Evolutionary conservation across 2,329 filamentous ascomycete genomes (phyloP), one percentile per base, ranked within the genome.

Genomic region (Aspergillus fischeri): DNA sequence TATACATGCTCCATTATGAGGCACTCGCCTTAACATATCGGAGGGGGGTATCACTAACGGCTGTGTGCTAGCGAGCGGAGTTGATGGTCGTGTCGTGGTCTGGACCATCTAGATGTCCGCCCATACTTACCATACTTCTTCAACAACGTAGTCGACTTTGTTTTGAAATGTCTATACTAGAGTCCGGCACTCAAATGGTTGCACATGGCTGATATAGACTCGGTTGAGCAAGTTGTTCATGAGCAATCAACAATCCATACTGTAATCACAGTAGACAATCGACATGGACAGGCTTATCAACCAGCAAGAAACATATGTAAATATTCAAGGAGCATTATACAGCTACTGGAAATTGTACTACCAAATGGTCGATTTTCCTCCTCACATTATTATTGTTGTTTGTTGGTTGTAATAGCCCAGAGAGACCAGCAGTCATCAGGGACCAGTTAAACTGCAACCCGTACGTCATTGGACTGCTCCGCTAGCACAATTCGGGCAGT

Each of bases 41-140:
- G 14, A 60, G 29, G 17, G 6, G 11, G 14, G 14, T 17, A 14
- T 38, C 32, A 51, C 65, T 71, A 65, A 67, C 45, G 21, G 51
- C 59, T 45, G 32, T 5, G 24, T 58, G 66, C 60, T 68, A 92
- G 89, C 89, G 63, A 92, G 87, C 73, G 90, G 90, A 64, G 89
- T 94, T 54, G 90, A 94, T 72, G 90, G 90, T 61, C 85, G 90
- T 68, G 80, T 94, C 65, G 90, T 93, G 52, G 85, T 94, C 65
- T 94, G 90, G 90, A 82, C 81, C 63, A 79, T 81, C 52, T 91
- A 85, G 35, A 14, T 17, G 32, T 38, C 25, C 10, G 27, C 54
- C 35, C 21, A 28, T 20, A 45, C 25, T 9, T 21, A 49, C 28
- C 27, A 24, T 14, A 20, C 21, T 27, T 14, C 5, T 14, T 47